Percentiles rank a stretch among this genome's conserved stretches.
Conservation (phyloP, 2,329 filamentous ascomycete genomes). For the Rutstroemia sp. region DNA sequence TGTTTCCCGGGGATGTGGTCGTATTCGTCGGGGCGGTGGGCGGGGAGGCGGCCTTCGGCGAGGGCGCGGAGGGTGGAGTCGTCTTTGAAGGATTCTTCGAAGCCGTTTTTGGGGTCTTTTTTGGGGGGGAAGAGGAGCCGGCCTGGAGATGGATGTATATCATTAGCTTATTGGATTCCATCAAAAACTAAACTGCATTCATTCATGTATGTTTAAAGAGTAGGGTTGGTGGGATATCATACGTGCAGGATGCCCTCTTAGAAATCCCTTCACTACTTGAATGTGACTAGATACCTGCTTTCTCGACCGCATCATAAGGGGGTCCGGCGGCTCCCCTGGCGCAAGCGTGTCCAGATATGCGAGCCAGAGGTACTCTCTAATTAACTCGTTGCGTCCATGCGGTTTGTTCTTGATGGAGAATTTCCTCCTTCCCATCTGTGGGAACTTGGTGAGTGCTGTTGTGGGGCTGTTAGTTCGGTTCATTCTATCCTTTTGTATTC, state of each 20-base stretch:
- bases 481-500: too few relatives aligned
- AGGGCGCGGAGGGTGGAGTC: conserved; percentile 57
- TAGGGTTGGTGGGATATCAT: conserved; percentile 30
- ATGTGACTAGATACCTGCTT: conserved; percentile 67
- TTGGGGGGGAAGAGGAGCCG: conserved; percentile 51
- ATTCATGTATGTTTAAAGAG: too few relatives aligned
- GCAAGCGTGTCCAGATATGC: conserved; percentile 34
- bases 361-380: conserved; percentile 60
- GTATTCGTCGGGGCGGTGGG: conserved; percentile 15
- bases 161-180: conserved; percentile 10
- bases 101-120: conserved; percentile 45
- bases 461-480: too few relatives aligned
- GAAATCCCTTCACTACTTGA: conserved; percentile 62
- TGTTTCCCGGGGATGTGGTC: conserved; percentile 11
- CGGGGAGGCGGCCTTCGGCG: conserved; percentile 36
- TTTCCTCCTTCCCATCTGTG: conserved; percentile 59
- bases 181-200: too few relatives aligned
- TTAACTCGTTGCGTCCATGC: conserved; percentile 63
- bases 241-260: conserved; percentile 56
- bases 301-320: conserved; percentile 38
- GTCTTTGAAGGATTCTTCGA: conserved; percentile 53
- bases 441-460: conserved; percentile 55
- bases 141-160: conserved; percentile 11
- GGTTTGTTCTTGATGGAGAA: conserved; percentile 56
- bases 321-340: conserved; percentile 38